Evolutionary conservation across 2,329 filamentous ascomycete genomes (phyloP).

Genomic region (Trichoderma hamatum): DNA sequence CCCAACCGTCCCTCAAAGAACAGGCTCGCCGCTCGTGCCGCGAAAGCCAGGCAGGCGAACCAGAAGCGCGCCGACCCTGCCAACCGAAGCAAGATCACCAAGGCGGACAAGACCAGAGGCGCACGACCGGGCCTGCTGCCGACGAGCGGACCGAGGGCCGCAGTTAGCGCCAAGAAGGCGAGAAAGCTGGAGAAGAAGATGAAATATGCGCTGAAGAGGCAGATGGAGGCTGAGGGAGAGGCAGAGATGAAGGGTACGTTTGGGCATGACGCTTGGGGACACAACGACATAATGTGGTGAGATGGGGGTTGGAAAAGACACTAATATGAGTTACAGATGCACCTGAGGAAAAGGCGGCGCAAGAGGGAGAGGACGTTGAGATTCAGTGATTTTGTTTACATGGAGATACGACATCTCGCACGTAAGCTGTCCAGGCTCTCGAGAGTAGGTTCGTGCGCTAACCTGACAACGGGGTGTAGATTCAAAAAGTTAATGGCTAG

Average conservation of each 20-base stretch:
- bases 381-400: slow-evolving; percentile 29
- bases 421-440: not conserved
- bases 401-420: not conserved
- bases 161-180: slow-evolving; percentile 58
- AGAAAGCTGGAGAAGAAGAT: slow-evolving; percentile 59
- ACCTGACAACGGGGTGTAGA: not conserved
- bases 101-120: slow-evolving; percentile 51
- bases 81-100: slow-evolving; percentile 46
- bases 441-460: not conserved
- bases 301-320: not conserved
- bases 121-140: slow-evolving; percentile 57
- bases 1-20: slow-evolving; percentile 61
- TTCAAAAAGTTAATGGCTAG: slow-evolving; percentile 13
- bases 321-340: slow-evolving; percentile 30
- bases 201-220: slow-evolving; percentile 56
- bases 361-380: slow-evolving; percentile 32
- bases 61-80: slow-evolving; percentile 47
- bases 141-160: slow-evolving; percentile 56
- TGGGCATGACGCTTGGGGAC: not conserved
- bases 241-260: slow-evolving; percentile 52
- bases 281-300: not conserved
- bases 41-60: slow-evolving; percentile 48
- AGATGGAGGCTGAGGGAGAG: slow-evolving; percentile 54
- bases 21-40: slow-evolving; percentile 51
- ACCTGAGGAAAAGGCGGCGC: slow-evolving; percentile 20